phyloP scores from a whole-genome alignment of 805 yeast species.

The Ogataea dorogensis region DNA sequence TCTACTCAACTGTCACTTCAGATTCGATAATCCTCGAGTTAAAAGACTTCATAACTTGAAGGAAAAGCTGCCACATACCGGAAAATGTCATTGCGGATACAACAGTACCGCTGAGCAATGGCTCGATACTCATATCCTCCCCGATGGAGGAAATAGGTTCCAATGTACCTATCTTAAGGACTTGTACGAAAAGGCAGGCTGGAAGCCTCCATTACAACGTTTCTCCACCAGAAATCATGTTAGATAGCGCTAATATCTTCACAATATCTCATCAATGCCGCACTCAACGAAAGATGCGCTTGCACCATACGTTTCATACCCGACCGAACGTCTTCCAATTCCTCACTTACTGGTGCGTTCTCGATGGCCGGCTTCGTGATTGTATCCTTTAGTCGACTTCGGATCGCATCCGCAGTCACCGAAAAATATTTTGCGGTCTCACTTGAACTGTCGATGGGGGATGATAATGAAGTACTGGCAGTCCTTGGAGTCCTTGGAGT shows the following conservation, averaged over 20 bases:
- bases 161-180: conserved; percentile 18
- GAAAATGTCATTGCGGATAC: conserved; percentile 54
- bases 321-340: not conserved
- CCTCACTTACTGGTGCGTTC: conserved; percentile 14
- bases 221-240: conserved; percentile 15
- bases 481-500: conserved; percentile 7
- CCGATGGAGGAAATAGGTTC: conserved; percentile 24
- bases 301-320: not conserved
- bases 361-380: conserved; percentile 16
- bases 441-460: conserved; percentile 14
- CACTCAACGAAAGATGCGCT: conserved; percentile 13
- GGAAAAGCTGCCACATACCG: conserved; percentile 50
- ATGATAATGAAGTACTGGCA: conserved; percentile 9
- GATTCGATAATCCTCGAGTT: conserved; percentile 46
- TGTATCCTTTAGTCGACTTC: conserved; percentile 11
- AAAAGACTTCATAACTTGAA: conserved; percentile 48
- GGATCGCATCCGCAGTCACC: conserved; percentile 17
- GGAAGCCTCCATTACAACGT: conserved; percentile 20
- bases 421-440: conserved; percentile 23
- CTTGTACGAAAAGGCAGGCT: conserved; percentile 15
- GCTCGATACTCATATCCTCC: conserved; percentile 53
- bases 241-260: not conserved
- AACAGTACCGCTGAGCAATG: conserved; percentile 50
- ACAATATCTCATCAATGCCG: conserved; percentile 1
- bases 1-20: conserved; percentile 57